Conservation (phyloP, 495 filamentous ascomycete genomes). For the Apodospora peruviana region DNA sequence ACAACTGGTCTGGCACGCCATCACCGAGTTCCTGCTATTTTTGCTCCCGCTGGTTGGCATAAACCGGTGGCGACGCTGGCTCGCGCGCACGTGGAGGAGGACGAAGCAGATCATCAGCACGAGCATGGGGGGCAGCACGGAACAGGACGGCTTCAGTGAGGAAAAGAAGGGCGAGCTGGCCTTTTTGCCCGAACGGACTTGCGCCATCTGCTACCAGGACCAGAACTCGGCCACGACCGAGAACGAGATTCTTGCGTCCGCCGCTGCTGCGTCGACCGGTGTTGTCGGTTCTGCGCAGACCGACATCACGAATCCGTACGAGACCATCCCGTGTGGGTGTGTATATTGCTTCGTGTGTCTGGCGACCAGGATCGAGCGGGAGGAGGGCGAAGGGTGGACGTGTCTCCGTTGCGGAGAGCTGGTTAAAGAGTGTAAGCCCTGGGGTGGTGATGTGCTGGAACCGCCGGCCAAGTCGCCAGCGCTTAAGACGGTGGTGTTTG, state of each 20-base stretch:
- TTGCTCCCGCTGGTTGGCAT: conserved; percentile 91
- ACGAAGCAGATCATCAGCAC: conserved; percentile 57
- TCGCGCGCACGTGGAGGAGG: conserved; percentile 75
- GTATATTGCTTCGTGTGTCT: conserved; percentile 97
- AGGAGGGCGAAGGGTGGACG: conserved; percentile 95
- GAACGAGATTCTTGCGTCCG: conserved; percentile 60
- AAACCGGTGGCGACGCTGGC: conserved; percentile 85
- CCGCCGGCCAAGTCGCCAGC: conserved; percentile 48
- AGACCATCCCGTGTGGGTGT: conserved; percentile 84
- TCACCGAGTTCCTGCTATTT: conserved; percentile 96
- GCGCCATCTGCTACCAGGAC: conserved; percentile 95
- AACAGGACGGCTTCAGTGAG: conserved; percentile 29
- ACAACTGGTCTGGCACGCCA: conserved; percentile 97
- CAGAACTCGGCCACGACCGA: conserved; percentile 72
- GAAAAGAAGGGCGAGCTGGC: conserved; percentile 68
- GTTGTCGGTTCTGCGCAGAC: conserved; percentile 84
- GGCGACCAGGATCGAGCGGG: conserved; percentile 80
- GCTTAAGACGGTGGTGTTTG: conserved; percentile 66
- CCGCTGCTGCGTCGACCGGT: conserved; percentile 59
- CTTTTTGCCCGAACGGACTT: conserved; percentile 88
- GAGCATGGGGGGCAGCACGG: conserved; percentile 25
- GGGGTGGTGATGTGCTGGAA: conserved; percentile 78
- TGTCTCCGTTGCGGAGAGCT: conserved; percentile 85
- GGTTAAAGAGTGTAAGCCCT: conserved; percentile 86
- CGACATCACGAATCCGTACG: conserved; percentile 94